Conservation (phyloP, 495 filamentous ascomycete genomes). For the Pyronema domesticum region DNA sequence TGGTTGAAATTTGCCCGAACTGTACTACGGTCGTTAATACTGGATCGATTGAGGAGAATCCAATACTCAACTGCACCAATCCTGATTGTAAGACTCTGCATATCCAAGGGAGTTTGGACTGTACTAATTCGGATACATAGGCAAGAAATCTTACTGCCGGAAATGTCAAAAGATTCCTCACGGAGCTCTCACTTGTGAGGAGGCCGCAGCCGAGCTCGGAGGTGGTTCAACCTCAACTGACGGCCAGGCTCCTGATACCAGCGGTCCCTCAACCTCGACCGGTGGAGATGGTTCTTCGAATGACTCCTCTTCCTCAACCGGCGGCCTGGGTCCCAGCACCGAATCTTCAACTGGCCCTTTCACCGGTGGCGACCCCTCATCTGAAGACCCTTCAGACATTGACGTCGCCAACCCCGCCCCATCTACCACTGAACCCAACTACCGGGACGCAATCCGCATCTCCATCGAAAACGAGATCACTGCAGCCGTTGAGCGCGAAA, state of each 20-base stretch:
- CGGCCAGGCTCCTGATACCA: not conserved
- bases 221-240: too few relatives aligned
- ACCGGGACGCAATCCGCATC: too few relatives aligned
- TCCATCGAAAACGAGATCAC: not conserved
- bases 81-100: not conserved
- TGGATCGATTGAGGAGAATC: not conserved
- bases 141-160: constrained; percentile 2
- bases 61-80: not conserved
- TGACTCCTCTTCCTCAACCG: not conserved
- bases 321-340: too few relatives aligned
- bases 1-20: constrained; percentile 4
- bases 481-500: not conserved
- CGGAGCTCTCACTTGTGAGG: constrained; percentile 1
- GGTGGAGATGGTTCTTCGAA: not conserved
- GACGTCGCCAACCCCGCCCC: too few relatives aligned
- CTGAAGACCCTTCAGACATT: too few relatives aligned
- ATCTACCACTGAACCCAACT: too few relatives aligned
- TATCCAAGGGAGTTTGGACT: not conserved
- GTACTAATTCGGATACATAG: not conserved
- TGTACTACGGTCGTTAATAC: constrained; percentile 2
- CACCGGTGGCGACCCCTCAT: too few relatives aligned
- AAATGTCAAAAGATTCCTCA: constrained; percentile 4
- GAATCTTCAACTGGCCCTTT: too few relatives aligned
- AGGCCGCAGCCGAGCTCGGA: not conserved
- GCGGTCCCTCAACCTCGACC: not conserved